phyloP scores from a whole-genome alignment of 2,329 filamentous ascomycete species.

The Teratosphaeria zuluensis region DNA sequence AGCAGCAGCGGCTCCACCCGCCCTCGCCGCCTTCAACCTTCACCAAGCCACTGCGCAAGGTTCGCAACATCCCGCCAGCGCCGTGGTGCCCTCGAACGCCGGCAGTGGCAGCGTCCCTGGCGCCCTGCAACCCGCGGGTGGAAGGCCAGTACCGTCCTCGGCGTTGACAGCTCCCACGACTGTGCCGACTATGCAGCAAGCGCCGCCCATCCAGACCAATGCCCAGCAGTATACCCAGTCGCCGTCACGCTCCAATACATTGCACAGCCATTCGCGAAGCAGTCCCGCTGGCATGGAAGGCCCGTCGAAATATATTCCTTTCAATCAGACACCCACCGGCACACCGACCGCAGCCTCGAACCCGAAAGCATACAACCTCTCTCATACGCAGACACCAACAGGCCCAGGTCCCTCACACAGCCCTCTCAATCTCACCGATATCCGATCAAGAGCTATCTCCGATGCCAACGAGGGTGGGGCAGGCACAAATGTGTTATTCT shows the following conservation, averaged over 20 bases:
- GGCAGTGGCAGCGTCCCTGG: slow-evolving; percentile 41
- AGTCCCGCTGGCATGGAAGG: slow-evolving; percentile 56
- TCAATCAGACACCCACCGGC: slow-evolving; percentile 53
- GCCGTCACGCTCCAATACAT: slow-evolving; percentile 55
- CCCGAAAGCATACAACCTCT: slow-evolving; percentile 50
- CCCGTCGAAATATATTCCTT: slow-evolving; percentile 50
- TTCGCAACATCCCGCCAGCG: slow-evolving; percentile 8
- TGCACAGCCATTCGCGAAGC: slow-evolving; percentile 74
- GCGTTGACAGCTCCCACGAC: slow-evolving; percentile 48
- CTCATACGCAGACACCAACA: slow-evolving; percentile 45
- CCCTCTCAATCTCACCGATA: slow-evolving; percentile 83
- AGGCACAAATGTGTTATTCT: slow-evolving; percentile 49
- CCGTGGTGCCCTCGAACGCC: slow-evolving; percentile 16
- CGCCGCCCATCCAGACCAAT: slow-evolving; percentile 37
- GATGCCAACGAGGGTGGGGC: slow-evolving; percentile 63
- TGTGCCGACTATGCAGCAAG: slow-evolving; percentile 44
- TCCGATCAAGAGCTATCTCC: slow-evolving; percentile 76
- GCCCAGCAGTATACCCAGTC: slow-evolving; percentile 48
- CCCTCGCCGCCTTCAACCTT: slow-evolving; percentile 41
- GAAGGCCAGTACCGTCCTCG: slow-evolving; percentile 43
- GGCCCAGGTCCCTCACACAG: slow-evolving; percentile 60
- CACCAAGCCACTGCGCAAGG: slow-evolving; percentile 40
- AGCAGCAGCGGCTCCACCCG: slow-evolving; percentile 40
- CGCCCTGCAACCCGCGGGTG: slow-evolving; percentile 43
- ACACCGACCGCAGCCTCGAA: slow-evolving; percentile 27